Evolutionary conservation across 2,329 filamentous ascomycete genomes (phyloP).

Genomic region (Aotearoamyces nothofagi): DNA sequence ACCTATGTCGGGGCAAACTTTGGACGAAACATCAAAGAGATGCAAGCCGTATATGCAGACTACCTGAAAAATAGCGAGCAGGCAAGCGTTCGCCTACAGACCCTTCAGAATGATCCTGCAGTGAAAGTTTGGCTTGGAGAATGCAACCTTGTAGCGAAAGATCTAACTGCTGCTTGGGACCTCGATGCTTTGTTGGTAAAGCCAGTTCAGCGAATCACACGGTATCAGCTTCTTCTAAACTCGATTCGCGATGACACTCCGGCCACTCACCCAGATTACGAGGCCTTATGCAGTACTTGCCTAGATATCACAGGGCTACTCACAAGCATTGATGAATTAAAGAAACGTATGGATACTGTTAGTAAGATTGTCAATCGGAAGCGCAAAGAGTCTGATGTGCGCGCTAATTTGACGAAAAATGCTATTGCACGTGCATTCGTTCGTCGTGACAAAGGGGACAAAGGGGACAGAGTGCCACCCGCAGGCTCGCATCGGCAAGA

Average conservation of each 20-base stretch:
- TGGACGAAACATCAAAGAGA: constrained; percentile 36
- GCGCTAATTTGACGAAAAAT: constrained; percentile 70
- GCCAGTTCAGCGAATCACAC: constrained; percentile 85
- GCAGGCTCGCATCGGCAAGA: constrained; percentile 59
- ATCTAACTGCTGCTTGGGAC: constrained; percentile 89
- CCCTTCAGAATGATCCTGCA: constrained; percentile 46
- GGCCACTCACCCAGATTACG: constrained; percentile 67
- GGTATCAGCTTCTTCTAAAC: constrained; percentile 78
- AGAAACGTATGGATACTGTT: constrained; percentile 86
- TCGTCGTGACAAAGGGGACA: constrained; percentile 46
- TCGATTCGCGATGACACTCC: constrained; percentile 70
- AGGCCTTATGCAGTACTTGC: constrained; percentile 39
- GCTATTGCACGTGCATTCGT: too few species aligned
- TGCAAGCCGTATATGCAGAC: constrained; percentile 44
- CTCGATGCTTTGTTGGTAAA: constrained; percentile 94
- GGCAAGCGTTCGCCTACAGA: constrained; percentile 43
- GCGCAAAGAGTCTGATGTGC: constrained; percentile 77
- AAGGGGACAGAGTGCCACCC: constrained; percentile 30
- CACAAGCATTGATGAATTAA: constrained; percentile 84
- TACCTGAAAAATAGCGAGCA: constrained; percentile 49
- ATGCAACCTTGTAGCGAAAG: constrained; percentile 82
- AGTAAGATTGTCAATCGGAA: constrained; percentile 75
- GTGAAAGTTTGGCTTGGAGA: constrained; percentile 80
- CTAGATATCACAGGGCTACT: constrained; percentile 47
- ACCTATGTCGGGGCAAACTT: constrained; percentile 18